A percentile compares a stretch with the other conserved stretches of the same genome.
These are phyloP conservation scores for Vitis riparia DNA, from an alignment of 164 flowering plant species.

Conservation along the genomic window DNA sequence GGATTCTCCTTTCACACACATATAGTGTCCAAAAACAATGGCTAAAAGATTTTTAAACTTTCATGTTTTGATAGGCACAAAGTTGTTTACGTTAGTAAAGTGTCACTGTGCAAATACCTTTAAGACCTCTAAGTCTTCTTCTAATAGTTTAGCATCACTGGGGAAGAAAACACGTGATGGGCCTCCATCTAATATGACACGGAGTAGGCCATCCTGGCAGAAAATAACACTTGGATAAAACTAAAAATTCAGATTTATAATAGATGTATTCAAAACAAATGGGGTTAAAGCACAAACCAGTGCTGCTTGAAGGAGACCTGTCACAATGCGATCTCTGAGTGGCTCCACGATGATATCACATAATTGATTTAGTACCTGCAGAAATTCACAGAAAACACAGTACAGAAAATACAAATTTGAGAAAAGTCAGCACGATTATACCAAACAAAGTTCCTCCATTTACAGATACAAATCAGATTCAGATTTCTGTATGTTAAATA, in stretches of 20 bases:
- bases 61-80: too few species aligned
- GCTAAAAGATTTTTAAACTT: background rate
- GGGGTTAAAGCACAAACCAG: slow-evolving; percentile 46
- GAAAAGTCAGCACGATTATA: background rate
- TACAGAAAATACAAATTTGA: background rate
- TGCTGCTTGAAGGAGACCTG: slow-evolving; percentile 94
- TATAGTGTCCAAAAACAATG: background rate
- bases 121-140: slow-evolving; percentile 84
- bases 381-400: background rate
- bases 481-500: too few species aligned
- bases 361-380: slow-evolving; percentile 82
- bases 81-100: background rate
- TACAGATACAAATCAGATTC: too few species aligned
- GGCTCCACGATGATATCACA: slow-evolving; percentile 84
- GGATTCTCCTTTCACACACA: background rate
- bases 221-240: slow-evolving; percentile 3
- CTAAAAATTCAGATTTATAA: background rate
- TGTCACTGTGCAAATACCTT: slow-evolving; percentile 51
- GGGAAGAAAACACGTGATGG: slow-evolving; percentile 74
- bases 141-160: slow-evolving; percentile 74
- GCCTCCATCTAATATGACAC: slow-evolving; percentile 94
- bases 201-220: slow-evolving; percentile 84
- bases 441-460: too few species aligned
- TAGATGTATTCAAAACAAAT: background rate
- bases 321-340: slow-evolving; percentile 89